Conservation (phyloP, 129 eudicot genomes). For the Escallonia rubra region DNA sequence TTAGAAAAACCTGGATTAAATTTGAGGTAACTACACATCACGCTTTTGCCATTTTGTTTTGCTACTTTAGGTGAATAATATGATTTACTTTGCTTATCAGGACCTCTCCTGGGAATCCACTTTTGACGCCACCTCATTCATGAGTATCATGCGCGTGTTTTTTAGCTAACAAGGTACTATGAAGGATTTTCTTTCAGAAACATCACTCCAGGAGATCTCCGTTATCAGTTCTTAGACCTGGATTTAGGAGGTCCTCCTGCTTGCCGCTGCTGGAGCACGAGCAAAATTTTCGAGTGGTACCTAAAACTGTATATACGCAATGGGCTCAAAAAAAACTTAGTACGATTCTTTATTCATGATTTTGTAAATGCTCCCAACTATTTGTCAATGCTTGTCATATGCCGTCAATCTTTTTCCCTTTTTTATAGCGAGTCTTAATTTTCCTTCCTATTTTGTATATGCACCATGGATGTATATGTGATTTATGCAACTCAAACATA, state of each 20-base stretch:
- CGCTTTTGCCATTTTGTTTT: not conserved
- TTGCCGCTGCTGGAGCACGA: too few species aligned
- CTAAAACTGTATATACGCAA: not conserved
- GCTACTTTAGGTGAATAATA: not conserved
- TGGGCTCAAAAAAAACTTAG: not conserved
- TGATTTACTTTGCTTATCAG: constrained; percentile 19
- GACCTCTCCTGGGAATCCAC: constrained; percentile 65
- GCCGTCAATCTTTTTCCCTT: too few species aligned
- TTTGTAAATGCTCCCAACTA: too few species aligned
- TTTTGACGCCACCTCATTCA: constrained; percentile 45
- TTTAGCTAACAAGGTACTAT: constrained; percentile 9
- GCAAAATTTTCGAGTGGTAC: not conserved
- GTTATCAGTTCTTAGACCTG: not conserved
- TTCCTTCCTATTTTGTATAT: not conserved
- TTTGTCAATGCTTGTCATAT: too few species aligned
- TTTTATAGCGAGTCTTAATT: not conserved
- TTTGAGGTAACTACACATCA: constrained; percentile 42
- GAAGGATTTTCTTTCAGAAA: constrained; percentile 16
- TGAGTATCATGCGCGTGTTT: constrained; percentile 11
- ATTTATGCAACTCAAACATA: not conserved
- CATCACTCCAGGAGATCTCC: constrained; percentile 1
- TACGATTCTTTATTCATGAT: too few species aligned
- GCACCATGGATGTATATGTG: not conserved
- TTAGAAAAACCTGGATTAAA: constrained; percentile 43
- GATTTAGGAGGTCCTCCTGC: too few species aligned